phyloP scores from a whole-genome alignment of 495 filamentous ascomycete species.

The Penicillium antarcticum region DNA sequence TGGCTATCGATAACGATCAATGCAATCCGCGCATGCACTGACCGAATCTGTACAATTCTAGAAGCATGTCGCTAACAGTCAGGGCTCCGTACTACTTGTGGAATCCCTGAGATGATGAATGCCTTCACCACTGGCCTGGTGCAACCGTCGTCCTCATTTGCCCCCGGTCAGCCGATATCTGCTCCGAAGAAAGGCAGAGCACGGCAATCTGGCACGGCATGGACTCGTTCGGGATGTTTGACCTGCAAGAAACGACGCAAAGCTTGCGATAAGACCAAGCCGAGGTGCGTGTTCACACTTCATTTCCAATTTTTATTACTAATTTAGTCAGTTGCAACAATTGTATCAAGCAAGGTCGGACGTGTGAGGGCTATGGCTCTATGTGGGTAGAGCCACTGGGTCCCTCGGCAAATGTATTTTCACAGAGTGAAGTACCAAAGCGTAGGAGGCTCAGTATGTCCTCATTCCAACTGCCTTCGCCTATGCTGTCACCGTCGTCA shows the following conservation, averaged over 20 bases:
- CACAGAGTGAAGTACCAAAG: conserved; percentile 22
- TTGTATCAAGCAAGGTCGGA: conserved; percentile 36
- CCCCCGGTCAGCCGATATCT: conserved; percentile 1
- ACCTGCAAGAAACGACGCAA: conserved; percentile 46
- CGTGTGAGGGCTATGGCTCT: conserved; percentile 44
- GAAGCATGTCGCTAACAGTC: conserved; percentile 2
- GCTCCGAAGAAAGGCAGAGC: conserved; percentile 21
- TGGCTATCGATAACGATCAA: conserved; percentile 5
- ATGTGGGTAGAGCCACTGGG: conserved; percentile 40
- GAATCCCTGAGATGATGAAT: conserved; percentile 11
- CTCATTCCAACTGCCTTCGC: conserved; percentile 12
- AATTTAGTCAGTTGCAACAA: conserved; percentile 32
- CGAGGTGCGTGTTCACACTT: conserved; percentile 24
- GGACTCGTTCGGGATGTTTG: conserved; percentile 43
- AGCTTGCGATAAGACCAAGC: conserved; percentile 44
- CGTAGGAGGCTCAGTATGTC: conserved; percentile 20
- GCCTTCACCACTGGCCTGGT: conserved; percentile 10
- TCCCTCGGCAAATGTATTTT: conserved; percentile 33
- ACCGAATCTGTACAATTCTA: not conserved
- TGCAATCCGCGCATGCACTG: not conserved
- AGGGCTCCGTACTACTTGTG: not conserved
- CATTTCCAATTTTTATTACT: not conserved
- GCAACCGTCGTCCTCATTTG: not conserved
- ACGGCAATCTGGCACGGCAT: conserved; percentile 34
- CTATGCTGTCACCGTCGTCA: conserved; percentile 16